Base-by-base conservation (phyloP, 1,284 basidiomycete species). In the Cryptococcus sp. region DNA sequence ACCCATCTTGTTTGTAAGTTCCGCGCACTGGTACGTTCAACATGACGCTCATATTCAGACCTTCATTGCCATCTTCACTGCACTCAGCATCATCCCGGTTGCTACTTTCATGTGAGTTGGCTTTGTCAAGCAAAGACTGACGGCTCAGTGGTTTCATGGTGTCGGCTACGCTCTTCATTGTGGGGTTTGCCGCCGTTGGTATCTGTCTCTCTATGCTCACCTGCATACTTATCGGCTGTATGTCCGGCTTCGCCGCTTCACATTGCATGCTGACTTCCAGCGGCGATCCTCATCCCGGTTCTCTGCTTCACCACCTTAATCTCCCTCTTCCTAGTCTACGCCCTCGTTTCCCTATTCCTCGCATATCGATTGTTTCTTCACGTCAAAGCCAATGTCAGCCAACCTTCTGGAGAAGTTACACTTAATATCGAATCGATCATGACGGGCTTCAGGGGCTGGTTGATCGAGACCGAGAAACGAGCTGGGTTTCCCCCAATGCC, bases 311-410 rank as follows among this genome's bases (percentile, higher is more conserved):
- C 67, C 2, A 55, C 59, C 24, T 44, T 66, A 50, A 28, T 66
- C n/a, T 57, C 69, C 9, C 23, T 58, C 34, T 28, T 51, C 32
- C 50, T 60, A 14, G 57, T 70, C 18, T 32, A 54, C 4, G 53
- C 57, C 52, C 63, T 72, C 11, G 49, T 72, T 4, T 45, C 50
- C 36, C 60, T 70, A 25, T 73, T 73, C 62, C 66, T 73, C 46
- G 49, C 53, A 2, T 65, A 73, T 52, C 48, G 70, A 28, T 63
- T 73, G 10, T 71, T 67, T 55, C 60, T 71, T 32, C 63, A 70
- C 56, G 31, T 70, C 28, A 40, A 50, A 16, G 34, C 48, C 7
- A 41, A 52, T 24, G 50, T 24, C 28, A 41, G 11, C 39, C 9
- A 10, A 13, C 39, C 39, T 19, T 9, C 9, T 9, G 19, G 39